phyloP scores from a whole-genome alignment of 352 stramenopile genomes.

The Globisporangium radiosum region DNA sequence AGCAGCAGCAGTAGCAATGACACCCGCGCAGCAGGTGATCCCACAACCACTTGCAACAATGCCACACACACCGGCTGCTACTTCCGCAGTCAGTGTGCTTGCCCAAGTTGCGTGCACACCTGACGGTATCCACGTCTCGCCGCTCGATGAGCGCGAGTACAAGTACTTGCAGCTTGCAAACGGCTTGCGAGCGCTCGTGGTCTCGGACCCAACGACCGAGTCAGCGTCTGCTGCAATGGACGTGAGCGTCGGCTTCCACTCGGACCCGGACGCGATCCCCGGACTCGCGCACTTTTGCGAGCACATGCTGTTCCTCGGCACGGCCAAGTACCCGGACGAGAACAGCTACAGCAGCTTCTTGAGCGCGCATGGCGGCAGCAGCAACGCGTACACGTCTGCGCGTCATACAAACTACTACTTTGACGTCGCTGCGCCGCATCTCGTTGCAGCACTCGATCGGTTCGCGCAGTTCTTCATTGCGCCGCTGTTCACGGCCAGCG shows the following conservation, averaged over 20 bases:
- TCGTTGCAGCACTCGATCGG: conserved; percentile 88
- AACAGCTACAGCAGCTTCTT: conserved; percentile 93
- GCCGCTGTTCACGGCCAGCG: conserved; percentile 89
- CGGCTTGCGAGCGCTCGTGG: conserved; percentile 66
- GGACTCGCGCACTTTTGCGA: conserved; percentile 92
- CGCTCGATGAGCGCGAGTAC: conserved; percentile 61
- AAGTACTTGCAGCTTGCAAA: conserved; percentile 46
- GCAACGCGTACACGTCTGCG: conserved; percentile 95
- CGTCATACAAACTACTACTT: conserved; percentile 98
- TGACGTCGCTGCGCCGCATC: conserved; percentile 80
- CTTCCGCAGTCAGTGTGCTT: too few relatives aligned
- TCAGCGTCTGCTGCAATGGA: conserved; percentile 92
- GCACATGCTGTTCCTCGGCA: conserved; percentile 98
- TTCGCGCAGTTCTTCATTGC: conserved; percentile 98
- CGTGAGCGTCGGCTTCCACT: conserved; percentile 92
- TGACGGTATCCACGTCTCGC: conserved; percentile 40
- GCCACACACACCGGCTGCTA: too few relatives aligned
- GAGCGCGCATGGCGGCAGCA: conserved; percentile 89
- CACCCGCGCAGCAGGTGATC: too few relatives aligned
- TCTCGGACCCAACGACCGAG: conserved; percentile 89
- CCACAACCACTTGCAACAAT: too few relatives aligned
- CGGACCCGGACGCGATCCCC: conserved; percentile 81
- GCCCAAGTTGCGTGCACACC: conserved; percentile 1
- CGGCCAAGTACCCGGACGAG: conserved; percentile 94
- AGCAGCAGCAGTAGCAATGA: too few relatives aligned